Base-by-base conservation (phyloP, 2,329 filamentous ascomycete species). In the Sporothrix inflata region DNA sequence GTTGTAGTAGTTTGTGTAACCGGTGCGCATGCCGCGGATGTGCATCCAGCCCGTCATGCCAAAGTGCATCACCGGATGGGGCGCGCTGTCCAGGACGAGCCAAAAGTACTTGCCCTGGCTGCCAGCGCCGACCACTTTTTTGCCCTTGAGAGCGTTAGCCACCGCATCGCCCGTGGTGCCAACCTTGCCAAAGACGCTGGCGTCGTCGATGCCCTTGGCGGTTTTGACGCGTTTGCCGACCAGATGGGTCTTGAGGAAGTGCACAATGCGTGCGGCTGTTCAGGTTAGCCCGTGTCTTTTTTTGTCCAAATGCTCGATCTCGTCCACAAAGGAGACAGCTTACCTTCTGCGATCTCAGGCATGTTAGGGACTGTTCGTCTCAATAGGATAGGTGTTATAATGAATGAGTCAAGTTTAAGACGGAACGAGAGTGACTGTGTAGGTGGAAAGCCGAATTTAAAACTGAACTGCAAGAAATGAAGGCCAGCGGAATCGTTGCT, bases 101-200 rank as follows among this genome's bases (percentile, higher is more conserved):
- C 96, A 99, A 80, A 99, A 98, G 79, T 98, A 98, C 86, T 98
- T 99, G 11, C 96, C 96, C 80, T 98, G 96, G 73, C 92, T 94
- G 4, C 92, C 92, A 4, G 92, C 92, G 70, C 84, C 85, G 9
- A 88, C 73, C 72, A 85, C 84, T 78, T 89, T 93, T 78, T 92
- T 95, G 4, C 93, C 94, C 3, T 86, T 86, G 78, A 98, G 84
- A 0, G 91, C 90, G 71, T 88, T 86, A 76, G 92, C 85, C 74
- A 99, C 94, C 40, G 91, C 91, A 0, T 88, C 81, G 0, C 91
- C 93, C 21, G 88, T 93, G 0, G 92, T 97, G 40, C 94, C 94
- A 24, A 90, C 94, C 82, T 98, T 98, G 76, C 94, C 94, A 81
- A 94, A 99, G 6, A 99, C 87, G 78, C 92, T 95, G 76, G 85